phyloP scores from a whole-genome alignment of 306 rosid genomes.

The Astragalus glycyphyllos region DNA sequence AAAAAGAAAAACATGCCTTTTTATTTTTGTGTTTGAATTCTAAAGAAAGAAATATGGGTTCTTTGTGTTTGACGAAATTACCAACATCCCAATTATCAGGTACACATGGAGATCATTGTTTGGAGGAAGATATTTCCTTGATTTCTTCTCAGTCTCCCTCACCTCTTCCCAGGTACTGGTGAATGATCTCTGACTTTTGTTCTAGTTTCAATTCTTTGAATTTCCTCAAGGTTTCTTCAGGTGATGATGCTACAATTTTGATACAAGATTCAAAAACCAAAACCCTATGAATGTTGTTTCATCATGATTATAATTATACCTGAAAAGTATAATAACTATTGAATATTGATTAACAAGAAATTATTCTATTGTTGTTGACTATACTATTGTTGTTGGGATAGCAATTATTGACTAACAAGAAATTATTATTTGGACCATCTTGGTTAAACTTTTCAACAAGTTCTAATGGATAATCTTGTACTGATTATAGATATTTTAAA shows the following conservation, averaged over 20 bases:
- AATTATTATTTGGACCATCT: too few species aligned
- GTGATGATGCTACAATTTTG: not conserved
- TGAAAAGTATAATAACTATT: not conserved
- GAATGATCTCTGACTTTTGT: not conserved
- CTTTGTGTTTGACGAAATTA: not conserved
- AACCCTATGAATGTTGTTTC: too few species aligned
- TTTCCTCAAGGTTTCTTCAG: not conserved
- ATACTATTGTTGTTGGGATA: not conserved
- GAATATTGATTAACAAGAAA: not conserved
- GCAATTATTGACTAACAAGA: not conserved
- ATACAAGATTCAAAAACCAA: not conserved
- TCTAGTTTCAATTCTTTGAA: not conserved
- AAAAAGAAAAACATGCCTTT: not conserved
- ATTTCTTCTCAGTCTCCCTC: constrained; percentile 45
- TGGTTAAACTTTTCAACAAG: too few species aligned
- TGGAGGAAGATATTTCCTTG: constrained; percentile 42
- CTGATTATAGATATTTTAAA: not conserved
- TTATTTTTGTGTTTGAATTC: not conserved
- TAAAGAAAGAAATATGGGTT: not conserved
- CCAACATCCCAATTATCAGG: not conserved
- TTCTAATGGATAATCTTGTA: too few species aligned
- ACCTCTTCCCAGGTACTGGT: constrained; percentile 49
- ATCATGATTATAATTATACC: not conserved
- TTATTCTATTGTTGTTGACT: not conserved
- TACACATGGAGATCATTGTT: constrained; percentile 53